Evolutionary conservation across 2,329 filamentous ascomycete genomes (phyloP).

Genomic region (Trichoderma sp.): DNA sequence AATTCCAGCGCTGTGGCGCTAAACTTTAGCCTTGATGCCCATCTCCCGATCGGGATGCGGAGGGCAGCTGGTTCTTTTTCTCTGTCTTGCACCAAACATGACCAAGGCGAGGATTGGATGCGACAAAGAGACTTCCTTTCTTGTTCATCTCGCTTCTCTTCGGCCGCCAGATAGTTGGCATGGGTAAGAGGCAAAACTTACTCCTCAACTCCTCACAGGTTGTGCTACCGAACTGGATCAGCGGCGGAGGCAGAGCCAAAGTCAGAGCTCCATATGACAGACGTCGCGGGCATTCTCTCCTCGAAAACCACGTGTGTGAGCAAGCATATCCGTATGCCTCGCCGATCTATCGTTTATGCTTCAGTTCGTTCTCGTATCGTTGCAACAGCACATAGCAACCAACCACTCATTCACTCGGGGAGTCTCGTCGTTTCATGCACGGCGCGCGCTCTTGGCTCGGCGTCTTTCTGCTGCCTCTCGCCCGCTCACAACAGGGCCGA

Average conservation of each 20-base stretch:
- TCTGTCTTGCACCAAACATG: neutral
- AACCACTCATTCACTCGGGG: conserved; percentile 13
- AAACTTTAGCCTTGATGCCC: conserved; percentile 9
- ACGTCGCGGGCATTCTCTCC: neutral
- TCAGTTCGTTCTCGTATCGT: neutral
- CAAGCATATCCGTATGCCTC: neutral
- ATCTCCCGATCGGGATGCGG: conserved; percentile 17
- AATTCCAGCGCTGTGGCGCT: conserved; percentile 16
- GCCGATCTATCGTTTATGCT: neutral
- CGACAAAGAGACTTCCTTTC: neutral
- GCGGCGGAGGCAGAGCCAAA: neutral
- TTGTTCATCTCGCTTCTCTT: neutral
- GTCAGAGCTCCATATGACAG: neutral
- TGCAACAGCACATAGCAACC: neutral
- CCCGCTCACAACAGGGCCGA: conserved; percentile 4
- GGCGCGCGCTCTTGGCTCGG: conserved; percentile 14
- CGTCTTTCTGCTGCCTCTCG: neutral
- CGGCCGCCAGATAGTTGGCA: neutral
- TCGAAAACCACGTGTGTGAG: neutral
- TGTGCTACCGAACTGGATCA: neutral
- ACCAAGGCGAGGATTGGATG: neutral
- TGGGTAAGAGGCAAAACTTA: neutral
- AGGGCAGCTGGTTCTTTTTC: neutral
- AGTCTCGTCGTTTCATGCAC: conserved; percentile 23
- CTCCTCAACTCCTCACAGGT: too few species aligned